Conservation (phyloP, 257 asterid genomes). For the Plantago major region DNA sequence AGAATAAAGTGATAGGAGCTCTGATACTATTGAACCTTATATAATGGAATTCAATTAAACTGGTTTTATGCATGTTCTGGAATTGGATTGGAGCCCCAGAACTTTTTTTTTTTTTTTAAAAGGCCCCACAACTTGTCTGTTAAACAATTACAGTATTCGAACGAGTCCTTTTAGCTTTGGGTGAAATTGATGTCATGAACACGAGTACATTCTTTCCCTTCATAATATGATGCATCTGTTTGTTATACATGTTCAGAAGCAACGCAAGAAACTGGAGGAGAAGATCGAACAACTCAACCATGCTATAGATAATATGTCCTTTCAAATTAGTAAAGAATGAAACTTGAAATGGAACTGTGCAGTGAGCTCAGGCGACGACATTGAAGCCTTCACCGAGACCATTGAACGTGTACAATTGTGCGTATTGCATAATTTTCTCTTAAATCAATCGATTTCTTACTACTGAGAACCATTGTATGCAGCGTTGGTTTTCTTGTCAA, state of each 20-base stretch:
- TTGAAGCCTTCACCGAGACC: constrained; percentile 41
- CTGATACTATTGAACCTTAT: no score
- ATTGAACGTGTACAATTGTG: neutral
- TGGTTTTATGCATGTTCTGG: no score
- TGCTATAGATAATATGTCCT: constrained; percentile 64
- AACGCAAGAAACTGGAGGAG: constrained; percentile 59
- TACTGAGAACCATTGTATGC: neutral
- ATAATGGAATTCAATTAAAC: no score
- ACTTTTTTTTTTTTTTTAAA: no score
- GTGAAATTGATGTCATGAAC: no score
- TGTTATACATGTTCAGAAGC: constrained; percentile 41
- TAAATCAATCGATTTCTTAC: constrained; percentile 11
- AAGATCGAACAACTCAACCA: constrained; percentile 67
- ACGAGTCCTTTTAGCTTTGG: no score
- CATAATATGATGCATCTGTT: constrained; percentile 2
- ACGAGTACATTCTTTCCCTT: neutral
- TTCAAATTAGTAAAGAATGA: constrained; percentile 44
- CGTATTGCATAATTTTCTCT: neutral
- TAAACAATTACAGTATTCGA: no score
- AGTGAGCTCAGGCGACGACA: constrained; percentile 33
- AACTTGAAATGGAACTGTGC: constrained; percentile 31
- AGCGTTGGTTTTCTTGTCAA: neutral
- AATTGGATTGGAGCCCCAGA: no score
- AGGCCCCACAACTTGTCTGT: no score
- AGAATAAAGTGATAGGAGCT: no score